Percentiles rank a stretch among this genome's conserved stretches.
Evolutionary conservation across 257 asterid species (phyloP).

Genomic region (Paraleonurus japonicus): DNA sequence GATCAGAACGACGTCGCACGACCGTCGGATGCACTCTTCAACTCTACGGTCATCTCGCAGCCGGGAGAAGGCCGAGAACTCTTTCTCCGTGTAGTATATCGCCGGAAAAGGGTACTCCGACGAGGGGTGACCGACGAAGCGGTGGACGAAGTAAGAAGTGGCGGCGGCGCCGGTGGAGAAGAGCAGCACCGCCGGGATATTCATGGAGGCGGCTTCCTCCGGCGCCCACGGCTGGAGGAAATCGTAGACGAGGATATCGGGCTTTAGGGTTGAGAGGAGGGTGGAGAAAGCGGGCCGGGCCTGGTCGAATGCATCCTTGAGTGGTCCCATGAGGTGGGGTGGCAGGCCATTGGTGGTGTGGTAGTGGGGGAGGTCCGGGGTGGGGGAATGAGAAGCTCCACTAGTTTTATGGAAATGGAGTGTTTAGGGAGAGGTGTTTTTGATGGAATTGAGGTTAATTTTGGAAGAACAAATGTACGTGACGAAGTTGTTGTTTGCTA

Average conservation of each 20-base stretch:
- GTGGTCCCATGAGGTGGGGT: slow-evolving; percentile 44
- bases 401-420: slow-evolving; percentile 44
- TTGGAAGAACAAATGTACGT: slow-evolving; percentile 53
- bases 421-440: slow-evolving; percentile 35
- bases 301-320: slow-evolving; percentile 43
- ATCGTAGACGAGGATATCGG: slow-evolving; percentile 63
- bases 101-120: slow-evolving; percentile 49
- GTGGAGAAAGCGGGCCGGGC: slow-evolving; percentile 41
- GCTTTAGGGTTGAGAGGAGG: slow-evolving; percentile 46
- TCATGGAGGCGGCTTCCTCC: slow-evolving; percentile 31
- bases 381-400: slow-evolving; percentile 51
- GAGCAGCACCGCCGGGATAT: slow-evolving; percentile 53
- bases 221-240: slow-evolving; percentile 61
- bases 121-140: neutral
- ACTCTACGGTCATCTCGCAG: slow-evolving; percentile 21
- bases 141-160: slow-evolving; percentile 22
- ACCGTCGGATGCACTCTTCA: slow-evolving; percentile 28
- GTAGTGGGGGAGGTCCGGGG: slow-evolving; percentile 45
- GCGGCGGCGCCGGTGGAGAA: slow-evolving; percentile 43
- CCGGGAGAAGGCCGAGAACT: neutral
- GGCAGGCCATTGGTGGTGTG: slow-evolving; percentile 81
- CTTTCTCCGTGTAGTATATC: slow-evolving; percentile 33
- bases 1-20: slow-evolving; percentile 42
- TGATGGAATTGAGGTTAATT: slow-evolving; percentile 41
- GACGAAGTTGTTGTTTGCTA: slow-evolving; percentile 44